phyloP scores from a whole-genome alignment of 1,139 yeast genomes.

The Yamadazyma friedrichii region DNA sequence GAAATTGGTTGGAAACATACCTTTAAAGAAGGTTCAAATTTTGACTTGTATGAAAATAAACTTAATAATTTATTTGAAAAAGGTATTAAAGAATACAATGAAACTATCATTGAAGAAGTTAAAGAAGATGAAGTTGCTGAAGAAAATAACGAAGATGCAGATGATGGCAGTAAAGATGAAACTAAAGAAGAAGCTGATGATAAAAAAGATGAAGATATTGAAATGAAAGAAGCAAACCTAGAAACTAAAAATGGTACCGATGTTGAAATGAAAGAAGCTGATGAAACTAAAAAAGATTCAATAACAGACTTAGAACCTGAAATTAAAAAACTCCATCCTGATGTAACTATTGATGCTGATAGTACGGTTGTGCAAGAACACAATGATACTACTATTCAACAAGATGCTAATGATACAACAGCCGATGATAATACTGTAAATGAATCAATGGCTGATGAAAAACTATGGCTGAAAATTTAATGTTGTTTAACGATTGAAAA shows the following conservation, averaged over 20 bases:
- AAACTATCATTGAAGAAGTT: conserved; percentile 13
- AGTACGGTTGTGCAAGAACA: conserved; percentile 36
- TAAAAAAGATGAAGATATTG: conserved; percentile 9
- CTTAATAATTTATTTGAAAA: conserved; percentile 27
- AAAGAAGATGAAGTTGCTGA: conserved; percentile 11
- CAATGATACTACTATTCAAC: conserved; percentile 45
- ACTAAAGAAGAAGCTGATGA: conserved; percentile 8
- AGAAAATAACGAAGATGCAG: conserved; percentile 8
- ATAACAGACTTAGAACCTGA: conserved; percentile 4
- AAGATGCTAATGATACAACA: conserved; percentile 45
- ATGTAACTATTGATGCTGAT: conserved; percentile 30
- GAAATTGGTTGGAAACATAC: conserved; percentile 40
- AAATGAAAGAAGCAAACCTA: neutral
- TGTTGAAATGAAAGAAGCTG: conserved; percentile 10
- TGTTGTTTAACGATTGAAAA: too few relatives aligned
- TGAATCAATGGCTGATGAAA: conserved; percentile 22
- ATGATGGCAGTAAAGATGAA: conserved; percentile 10
- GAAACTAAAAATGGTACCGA: neutral
- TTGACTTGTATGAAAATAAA: conserved; percentile 22
- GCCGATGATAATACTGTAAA: conserved; percentile 40
- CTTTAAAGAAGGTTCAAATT: conserved; percentile 24
- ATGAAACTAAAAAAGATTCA: conserved; percentile 2
- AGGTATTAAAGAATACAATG: conserved; percentile 33
- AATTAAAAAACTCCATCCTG: conserved; percentile 10
- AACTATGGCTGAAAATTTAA: too few relatives aligned